These are phyloP conservation scores for Mycena galopus DNA, from an alignment of 768 basidiomycete genomes.

Conservation along the genomic window DNA sequence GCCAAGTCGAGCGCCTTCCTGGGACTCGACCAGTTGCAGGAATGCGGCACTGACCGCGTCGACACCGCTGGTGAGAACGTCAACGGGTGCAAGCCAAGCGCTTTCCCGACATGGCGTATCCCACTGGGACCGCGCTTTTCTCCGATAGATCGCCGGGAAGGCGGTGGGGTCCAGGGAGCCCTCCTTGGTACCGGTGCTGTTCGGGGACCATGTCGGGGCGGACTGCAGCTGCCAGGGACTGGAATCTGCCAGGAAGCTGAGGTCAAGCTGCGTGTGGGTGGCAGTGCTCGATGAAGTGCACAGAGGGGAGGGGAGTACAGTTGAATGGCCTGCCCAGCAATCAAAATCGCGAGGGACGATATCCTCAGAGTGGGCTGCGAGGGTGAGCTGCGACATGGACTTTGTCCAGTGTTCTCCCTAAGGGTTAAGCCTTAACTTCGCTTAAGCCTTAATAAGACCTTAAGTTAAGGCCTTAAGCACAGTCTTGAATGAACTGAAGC, in stretches of 20 bases:
- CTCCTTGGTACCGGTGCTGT: not conserved
- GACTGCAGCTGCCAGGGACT: not conserved
- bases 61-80: not conserved
- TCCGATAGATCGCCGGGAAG: not conserved
- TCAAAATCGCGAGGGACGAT: not conserved
- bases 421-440: no score
- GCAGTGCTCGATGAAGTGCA: not conserved
- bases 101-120: not conserved
- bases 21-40: not conserved
- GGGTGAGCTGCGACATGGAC: not conserved
- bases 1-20: not conserved
- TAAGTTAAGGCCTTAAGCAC: no score
- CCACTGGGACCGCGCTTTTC: not conserved
- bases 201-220: not conserved
- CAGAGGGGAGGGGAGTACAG: not conserved
- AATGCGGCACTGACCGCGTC: not conserved
- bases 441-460: no score
- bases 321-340: not conserved
- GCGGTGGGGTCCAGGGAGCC: not conserved
- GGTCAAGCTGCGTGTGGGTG: no score
- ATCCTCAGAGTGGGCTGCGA: not conserved
- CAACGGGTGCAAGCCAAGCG: not conserved
- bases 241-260: not conserved
- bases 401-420: no score
- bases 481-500: no score